Percentiles rank a stretch among this genome's conserved stretches.
Conservation (phyloP, 768 basidiomycete species). For the Boletus pseudopeckii region DNA sequence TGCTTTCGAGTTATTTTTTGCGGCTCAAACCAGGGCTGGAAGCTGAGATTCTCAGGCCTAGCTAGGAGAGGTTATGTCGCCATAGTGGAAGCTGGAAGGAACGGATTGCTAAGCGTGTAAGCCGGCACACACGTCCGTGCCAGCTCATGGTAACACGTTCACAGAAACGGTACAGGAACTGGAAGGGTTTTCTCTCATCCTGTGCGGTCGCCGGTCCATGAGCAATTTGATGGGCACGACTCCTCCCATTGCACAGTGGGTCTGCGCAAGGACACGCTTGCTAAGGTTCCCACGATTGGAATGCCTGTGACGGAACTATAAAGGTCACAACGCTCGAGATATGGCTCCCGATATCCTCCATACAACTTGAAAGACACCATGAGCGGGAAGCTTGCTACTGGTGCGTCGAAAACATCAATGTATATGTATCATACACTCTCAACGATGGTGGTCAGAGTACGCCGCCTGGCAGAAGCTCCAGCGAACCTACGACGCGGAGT, state of each 20-base stretch:
- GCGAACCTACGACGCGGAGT: constrained; percentile 69
- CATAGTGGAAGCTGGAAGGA: neutral
- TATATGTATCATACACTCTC: neutral
- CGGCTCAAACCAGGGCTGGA: neutral
- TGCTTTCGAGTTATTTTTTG: neutral
- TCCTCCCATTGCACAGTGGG: too few relatives aligned
- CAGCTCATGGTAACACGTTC: constrained; percentile 1
- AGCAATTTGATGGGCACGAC: neutral
- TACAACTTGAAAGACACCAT: constrained; percentile 37
- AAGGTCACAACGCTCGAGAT: neutral
- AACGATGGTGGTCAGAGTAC: constrained; percentile 58
- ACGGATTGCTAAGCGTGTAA: constrained; percentile 8
- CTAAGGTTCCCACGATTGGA: constrained; percentile 26
- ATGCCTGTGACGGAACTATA: constrained; percentile 10
- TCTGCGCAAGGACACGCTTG: neutral
- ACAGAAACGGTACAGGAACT: neutral
- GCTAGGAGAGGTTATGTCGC: neutral
- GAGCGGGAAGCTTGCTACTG: constrained; percentile 65
- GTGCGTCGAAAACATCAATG: constrained; percentile 24
- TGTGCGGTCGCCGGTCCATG: constrained; percentile 1
- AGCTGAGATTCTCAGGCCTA: neutral
- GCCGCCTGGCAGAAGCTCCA: constrained; percentile 89
- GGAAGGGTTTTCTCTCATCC: constrained; percentile 20
- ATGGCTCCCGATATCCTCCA: neutral
- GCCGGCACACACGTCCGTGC: constrained; percentile 7